Percentiles rank a stretch among this genome's conserved stretches.
Conservation (phyloP, 805 yeast genomes). For the Metschnikowia noctiluminum region DNA sequence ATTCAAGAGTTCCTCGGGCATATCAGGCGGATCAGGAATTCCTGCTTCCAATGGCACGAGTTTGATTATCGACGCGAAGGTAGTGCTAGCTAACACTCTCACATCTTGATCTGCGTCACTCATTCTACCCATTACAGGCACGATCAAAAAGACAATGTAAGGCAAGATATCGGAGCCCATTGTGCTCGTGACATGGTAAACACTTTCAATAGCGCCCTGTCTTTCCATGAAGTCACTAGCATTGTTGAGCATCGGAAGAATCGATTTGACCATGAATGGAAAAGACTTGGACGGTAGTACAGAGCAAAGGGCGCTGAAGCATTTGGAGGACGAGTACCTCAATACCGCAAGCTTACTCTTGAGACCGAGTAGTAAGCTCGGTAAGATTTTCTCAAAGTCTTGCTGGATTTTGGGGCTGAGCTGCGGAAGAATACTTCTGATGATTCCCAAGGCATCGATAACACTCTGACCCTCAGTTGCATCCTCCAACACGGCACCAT, state of each 20-base stretch:
- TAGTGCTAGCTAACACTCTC: constrained; percentile 87
- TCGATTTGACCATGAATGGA: constrained; percentile 70
- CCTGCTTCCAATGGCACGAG: constrained; percentile 97
- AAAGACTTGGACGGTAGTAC: constrained; percentile 68
- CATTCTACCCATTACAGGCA: constrained; percentile 96
- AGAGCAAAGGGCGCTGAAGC: constrained; percentile 75
- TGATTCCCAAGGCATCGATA: constrained; percentile 81
- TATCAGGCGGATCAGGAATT: constrained; percentile 89
- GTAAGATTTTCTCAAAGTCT: constrained; percentile 44
- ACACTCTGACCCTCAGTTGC: constrained; percentile 67
- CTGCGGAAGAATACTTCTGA: constrained; percentile 68
- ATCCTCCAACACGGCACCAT: constrained; percentile 32
- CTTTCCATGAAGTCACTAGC: constrained; percentile 68
- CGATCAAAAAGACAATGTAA: constrained; percentile 90
- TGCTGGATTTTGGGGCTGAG: constrained; percentile 48
- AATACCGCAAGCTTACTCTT: constrained; percentile 75
- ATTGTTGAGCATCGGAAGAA: constrained; percentile 78
- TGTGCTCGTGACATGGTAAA: constrained; percentile 76
- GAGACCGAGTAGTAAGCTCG: constrained; percentile 50
- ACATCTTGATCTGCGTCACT: constrained; percentile 89
- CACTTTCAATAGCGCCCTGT: constrained; percentile 91
- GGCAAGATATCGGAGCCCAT: constrained; percentile 92
- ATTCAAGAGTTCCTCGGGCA: constrained; percentile 76
- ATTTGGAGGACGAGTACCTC: constrained; percentile 86
- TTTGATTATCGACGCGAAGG: constrained; percentile 94